phyloP scores from a whole-genome alignment of 2,329 filamentous ascomycete species.

The Penicillium oxalicum region DNA sequence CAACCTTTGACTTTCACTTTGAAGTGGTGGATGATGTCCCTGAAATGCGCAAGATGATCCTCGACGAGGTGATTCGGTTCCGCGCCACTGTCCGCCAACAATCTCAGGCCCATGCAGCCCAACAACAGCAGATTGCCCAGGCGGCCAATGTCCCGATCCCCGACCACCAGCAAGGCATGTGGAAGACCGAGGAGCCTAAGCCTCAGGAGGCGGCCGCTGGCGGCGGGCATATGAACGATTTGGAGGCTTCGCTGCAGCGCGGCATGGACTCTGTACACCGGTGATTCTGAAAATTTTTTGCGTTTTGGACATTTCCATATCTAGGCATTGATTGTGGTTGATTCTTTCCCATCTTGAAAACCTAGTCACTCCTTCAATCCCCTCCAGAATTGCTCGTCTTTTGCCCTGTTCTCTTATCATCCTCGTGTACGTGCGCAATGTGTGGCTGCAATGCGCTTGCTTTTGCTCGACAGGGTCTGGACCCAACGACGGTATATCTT shows the following conservation, averaged over 20 bases:
- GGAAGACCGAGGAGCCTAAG: constrained; percentile 56
- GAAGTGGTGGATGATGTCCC: constrained; percentile 92
- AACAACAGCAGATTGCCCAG: constrained; percentile 38
- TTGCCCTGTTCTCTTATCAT: too few species aligned
- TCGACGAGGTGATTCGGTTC: constrained; percentile 89
- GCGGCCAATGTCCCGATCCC: constrained; percentile 56
- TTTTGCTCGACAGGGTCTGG: too few species aligned
- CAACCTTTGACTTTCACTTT: constrained; percentile 96
- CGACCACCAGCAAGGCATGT: constrained; percentile 50
- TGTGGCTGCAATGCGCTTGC: too few species aligned
- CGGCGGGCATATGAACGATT: constrained; percentile 40
- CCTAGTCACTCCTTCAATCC: neutral
- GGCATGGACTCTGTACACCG: constrained; percentile 49
- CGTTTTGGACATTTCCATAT: too few species aligned
- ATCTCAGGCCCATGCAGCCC: constrained; percentile 38
- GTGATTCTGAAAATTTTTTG: constrained; percentile 7
- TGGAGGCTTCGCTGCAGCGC: constrained; percentile 49
- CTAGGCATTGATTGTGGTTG: too few species aligned
- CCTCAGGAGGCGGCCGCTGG: constrained; percentile 51
- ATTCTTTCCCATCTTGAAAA: neutral
- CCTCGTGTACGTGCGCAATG: too few species aligned
- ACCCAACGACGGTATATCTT: too few species aligned
- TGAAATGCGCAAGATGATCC: constrained; percentile 95
- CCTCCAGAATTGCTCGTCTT: too few species aligned
- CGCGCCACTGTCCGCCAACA: constrained; percentile 55